Conservation (phyloP, 768 basidiomycete species). For the Astraeus odoratus region DNA sequence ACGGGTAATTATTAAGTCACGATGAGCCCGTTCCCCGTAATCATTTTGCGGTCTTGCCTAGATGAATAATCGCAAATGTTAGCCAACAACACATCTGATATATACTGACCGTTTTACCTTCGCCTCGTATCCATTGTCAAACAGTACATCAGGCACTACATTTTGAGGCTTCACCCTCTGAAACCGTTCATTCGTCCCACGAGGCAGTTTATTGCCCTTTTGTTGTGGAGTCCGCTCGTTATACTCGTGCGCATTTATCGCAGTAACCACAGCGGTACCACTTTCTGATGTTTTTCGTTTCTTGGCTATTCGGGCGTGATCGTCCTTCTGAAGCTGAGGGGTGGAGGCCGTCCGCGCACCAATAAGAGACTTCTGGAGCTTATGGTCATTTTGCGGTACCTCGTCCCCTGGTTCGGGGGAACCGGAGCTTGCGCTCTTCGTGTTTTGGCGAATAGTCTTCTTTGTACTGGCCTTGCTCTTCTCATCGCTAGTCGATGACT, state of each 20-base stretch:
- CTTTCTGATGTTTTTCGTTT: constrained; percentile 51
- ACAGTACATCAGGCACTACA: constrained; percentile 31
- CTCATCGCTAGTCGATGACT: too few relatives aligned
- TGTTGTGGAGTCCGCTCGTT: background rate
- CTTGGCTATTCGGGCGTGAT: constrained; percentile 38
- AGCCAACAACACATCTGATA: background rate
- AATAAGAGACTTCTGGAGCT: too few relatives aligned
- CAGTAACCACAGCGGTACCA: constrained; percentile 44
- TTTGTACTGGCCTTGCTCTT: too few relatives aligned
- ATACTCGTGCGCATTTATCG: constrained; percentile 16
- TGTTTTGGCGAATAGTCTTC: too few relatives aligned
- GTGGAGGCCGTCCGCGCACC: background rate
- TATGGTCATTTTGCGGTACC: too few relatives aligned
- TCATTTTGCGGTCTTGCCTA: constrained; percentile 66
- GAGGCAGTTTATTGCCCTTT: constrained; percentile 18
- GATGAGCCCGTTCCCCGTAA: constrained; percentile 81
- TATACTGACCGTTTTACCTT: constrained; percentile 45
- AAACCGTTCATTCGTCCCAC: constrained; percentile 61
- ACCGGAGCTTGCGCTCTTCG: too few relatives aligned
- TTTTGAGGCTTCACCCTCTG: constrained; percentile 67
- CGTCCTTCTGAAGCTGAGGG: background rate
- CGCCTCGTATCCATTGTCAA: constrained; percentile 75
- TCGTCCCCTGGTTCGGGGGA: too few relatives aligned
- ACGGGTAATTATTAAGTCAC: constrained; percentile 87
- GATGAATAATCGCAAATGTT: background rate